Conservation (phyloP, 2,329 filamentous ascomycete genomes). For the Stylonectria norvegica region DNA sequence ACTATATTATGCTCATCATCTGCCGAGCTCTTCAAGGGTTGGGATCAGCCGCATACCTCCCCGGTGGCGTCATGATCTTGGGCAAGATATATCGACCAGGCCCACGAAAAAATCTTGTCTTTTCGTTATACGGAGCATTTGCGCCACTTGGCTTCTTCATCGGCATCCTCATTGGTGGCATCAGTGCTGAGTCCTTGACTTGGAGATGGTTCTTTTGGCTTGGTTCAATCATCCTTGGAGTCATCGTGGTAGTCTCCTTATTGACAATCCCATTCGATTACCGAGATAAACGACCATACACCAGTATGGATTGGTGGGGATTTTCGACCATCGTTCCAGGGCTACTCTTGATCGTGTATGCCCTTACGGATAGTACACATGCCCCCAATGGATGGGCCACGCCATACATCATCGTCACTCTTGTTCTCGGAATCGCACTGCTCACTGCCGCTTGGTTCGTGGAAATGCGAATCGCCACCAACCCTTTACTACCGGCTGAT, state of each 20-base stretch:
- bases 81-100: slow-evolving; percentile 67
- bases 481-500: slow-evolving; percentile 60
- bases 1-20: slow-evolving; percentile 67
- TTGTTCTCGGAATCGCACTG: slow-evolving; percentile 54
- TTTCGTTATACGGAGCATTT: slow-evolving; percentile 56
- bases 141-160: slow-evolving; percentile 57
- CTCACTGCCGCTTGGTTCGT: slow-evolving; percentile 56
- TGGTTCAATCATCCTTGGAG: slow-evolving; percentile 43
- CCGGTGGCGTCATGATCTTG: slow-evolving; percentile 66
- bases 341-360: slow-evolving; percentile 62
- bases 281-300: slow-evolving; percentile 18
- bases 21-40: slow-evolving; percentile 73
- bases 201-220: slow-evolving; percentile 73
- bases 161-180: slow-evolving; percentile 65
- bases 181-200: slow-evolving; percentile 55
- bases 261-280: slow-evolving; percentile 37
- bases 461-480: slow-evolving; percentile 57
- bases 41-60: slow-evolving; percentile 69
- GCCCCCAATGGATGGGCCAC: slow-evolving; percentile 60
- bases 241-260: slow-evolving; percentile 47
- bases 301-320: slow-evolving; percentile 61
- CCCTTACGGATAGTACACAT: slow-evolving; percentile 63
- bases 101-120: slow-evolving; percentile 67
- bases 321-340: slow-evolving; percentile 52
- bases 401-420: slow-evolving; percentile 60